phyloP scores from a whole-genome alignment of 1,139 yeast genomes.

The Yamadazyma songkhlaensis region DNA sequence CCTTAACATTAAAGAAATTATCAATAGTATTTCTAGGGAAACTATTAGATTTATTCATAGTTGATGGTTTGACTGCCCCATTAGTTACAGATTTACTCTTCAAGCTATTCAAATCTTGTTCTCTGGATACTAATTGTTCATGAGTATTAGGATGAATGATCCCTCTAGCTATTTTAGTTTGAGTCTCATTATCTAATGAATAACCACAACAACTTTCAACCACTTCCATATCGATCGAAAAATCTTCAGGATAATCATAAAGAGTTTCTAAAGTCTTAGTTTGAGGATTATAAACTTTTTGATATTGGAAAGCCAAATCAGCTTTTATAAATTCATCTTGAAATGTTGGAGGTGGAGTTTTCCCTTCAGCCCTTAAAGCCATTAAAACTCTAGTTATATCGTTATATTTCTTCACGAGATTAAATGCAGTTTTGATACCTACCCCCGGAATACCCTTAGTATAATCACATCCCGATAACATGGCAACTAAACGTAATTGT shows the following conservation, averaged over 20 bases:
- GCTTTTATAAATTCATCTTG: conserved; percentile 64
- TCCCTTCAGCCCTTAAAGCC: conserved; percentile 63
- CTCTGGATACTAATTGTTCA: conserved; percentile 44
- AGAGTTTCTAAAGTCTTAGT: conserved; percentile 50
- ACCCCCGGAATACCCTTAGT: conserved; percentile 81
- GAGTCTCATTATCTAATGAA: conserved; percentile 44
- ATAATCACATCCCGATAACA: conserved; percentile 93
- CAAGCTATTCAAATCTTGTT: conserved; percentile 27
- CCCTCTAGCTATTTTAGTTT: conserved; percentile 61
- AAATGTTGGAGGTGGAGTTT: conserved; percentile 57
- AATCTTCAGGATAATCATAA: conserved; percentile 49
- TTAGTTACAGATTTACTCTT: conserved; percentile 24
- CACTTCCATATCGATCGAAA: conserved; percentile 28
- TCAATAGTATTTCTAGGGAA: conserved; percentile 13
- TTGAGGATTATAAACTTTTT: conserved; percentile 78
- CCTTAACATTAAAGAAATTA: conserved; percentile 12
- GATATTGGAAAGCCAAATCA: conserved; percentile 76
- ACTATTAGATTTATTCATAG: conserved; percentile 1
- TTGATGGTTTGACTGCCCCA: neutral
- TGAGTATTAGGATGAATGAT: conserved; percentile 64
- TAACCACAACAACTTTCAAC: conserved; percentile 66
- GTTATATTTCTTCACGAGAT: conserved; percentile 50
- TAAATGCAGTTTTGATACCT: conserved; percentile 78
- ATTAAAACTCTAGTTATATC: conserved; percentile 54
- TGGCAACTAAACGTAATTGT: conserved; percentile 75